Evolutionary conservation across 306 rosid species (phyloP).

Genomic region (Delonix regia): DNA sequence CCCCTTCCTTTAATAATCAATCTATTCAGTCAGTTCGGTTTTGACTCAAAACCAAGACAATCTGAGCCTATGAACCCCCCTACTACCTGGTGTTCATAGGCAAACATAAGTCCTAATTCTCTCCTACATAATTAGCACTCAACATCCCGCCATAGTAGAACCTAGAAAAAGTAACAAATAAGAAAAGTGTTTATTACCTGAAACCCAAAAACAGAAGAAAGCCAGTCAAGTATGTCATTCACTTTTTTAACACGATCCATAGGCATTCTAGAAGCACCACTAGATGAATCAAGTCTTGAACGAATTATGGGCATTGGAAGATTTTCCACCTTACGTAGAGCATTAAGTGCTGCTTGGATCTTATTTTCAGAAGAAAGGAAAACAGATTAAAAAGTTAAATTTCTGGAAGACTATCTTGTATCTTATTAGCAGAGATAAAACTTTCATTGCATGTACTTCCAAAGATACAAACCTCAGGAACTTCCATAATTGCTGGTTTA

Average conservation of each 20-base stretch:
- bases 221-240: slow-evolving; percentile 92
- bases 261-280: slow-evolving; percentile 45
- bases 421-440: slow-evolving; percentile 24
- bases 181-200: slow-evolving; percentile 63
- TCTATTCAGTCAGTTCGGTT: too few relatives aligned
- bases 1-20: too few relatives aligned
- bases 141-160: slow-evolving; percentile 16
- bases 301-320: slow-evolving; percentile 79
- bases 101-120: slow-evolving; percentile 8
- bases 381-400: slow-evolving; percentile 16
- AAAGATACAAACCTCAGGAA: slow-evolving; percentile 75
- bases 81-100: not conserved
- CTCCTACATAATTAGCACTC: slow-evolving; percentile 1
- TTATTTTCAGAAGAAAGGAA: slow-evolving; percentile 37
- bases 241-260: slow-evolving; percentile 63
- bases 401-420: not conserved
- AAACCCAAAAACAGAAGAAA: slow-evolving; percentile 80
- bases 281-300: slow-evolving; percentile 34
- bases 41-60: too few relatives aligned
- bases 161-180: not conserved
- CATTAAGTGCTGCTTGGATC: slow-evolving; percentile 82
- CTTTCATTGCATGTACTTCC: slow-evolving; percentile 17
- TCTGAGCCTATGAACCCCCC: too few relatives aligned
- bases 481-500: slow-evolving; percentile 87
- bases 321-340: slow-evolving; percentile 61